These are phyloP conservation scores for Diaporthe citrichinensis DNA, from an alignment of 2,329 filamentous ascomycete genomes.

Conservation along the genomic window DNA sequence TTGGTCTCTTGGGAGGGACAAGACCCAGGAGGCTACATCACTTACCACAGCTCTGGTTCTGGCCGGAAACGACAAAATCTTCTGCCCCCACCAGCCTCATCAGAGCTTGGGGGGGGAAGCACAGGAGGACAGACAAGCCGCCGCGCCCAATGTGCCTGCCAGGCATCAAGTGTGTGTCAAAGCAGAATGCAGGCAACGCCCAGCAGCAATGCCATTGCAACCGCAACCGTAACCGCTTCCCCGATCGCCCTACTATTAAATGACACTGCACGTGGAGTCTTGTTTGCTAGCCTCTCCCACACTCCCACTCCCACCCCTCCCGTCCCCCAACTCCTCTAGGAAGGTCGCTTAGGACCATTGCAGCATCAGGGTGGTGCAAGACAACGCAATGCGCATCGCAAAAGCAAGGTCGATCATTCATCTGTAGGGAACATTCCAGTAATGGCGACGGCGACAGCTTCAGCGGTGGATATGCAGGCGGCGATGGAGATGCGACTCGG, in stretches of 20 bases:
- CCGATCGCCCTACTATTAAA: conserved; percentile 10
- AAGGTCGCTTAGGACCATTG: conserved; percentile 25
- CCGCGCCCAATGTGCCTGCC: conserved; percentile 9
- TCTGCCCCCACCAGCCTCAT: conserved; percentile 27
- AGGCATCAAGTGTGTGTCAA: neutral
- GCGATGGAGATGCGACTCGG: conserved; percentile 13
- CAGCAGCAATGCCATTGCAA: neutral
- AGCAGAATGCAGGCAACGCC: conserved; percentile 2
- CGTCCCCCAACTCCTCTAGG: conserved; percentile 1
- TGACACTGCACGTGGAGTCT: conserved; percentile 5
- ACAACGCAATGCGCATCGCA: neutral
- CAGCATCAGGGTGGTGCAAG: neutral
- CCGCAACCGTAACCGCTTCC: neutral
- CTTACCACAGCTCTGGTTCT: conserved; percentile 35
- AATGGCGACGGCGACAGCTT: neutral
- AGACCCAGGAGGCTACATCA: conserved; percentile 32
- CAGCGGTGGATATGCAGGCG: neutral
- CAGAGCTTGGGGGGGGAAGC: neutral
- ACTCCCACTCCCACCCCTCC: neutral
- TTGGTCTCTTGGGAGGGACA: conserved; percentile 11
- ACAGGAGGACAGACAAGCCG: neutral
- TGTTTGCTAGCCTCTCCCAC: neutral
- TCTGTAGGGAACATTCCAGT: neutral
- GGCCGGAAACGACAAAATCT: conserved; percentile 27
- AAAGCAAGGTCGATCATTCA: neutral